phyloP scores from a whole-genome alignment of 345 rosid species.

The Psidium friedrichsthalianum region DNA sequence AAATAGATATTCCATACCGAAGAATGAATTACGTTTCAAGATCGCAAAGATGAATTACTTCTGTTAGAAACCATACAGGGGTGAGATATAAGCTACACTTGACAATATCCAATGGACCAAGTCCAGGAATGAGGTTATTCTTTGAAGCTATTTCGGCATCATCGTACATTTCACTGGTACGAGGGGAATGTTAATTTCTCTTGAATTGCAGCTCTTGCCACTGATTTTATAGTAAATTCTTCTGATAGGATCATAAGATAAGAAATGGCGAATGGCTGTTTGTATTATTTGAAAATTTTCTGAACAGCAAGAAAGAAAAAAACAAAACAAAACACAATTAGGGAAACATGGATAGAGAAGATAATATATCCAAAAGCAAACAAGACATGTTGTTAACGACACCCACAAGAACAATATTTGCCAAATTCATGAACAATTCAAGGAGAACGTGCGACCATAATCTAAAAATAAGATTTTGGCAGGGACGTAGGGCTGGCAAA shows the following conservation, averaged over 20 bases:
- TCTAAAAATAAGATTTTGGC: background rate
- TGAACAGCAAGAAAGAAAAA: slow-evolving; percentile 5
- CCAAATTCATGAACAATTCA: background rate
- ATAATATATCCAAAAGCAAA: background rate
- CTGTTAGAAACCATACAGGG: slow-evolving; percentile 55
- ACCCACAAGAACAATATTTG: too few species aligned
- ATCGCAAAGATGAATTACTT: slow-evolving; percentile 17
- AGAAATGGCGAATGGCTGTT: slow-evolving; percentile 49
- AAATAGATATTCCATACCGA: background rate
- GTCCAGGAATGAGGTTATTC: background rate
- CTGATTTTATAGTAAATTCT: background rate
- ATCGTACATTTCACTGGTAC: background rate
- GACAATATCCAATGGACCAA: slow-evolving; percentile 21
- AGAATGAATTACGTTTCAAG: background rate
- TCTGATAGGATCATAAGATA: slow-evolving; percentile 40
- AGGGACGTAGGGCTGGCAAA: background rate
- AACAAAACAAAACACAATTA: background rate
- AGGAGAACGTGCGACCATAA: background rate
- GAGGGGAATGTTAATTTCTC: slow-evolving; percentile 6
- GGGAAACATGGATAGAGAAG: background rate
- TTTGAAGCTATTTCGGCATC: slow-evolving; percentile 6
- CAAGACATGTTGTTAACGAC: background rate
- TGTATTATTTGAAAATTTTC: slow-evolving; percentile 37
- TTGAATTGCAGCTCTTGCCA: slow-evolving; percentile 3
- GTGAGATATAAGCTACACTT: slow-evolving; percentile 40